Evolutionary conservation across 2,329 filamentous ascomycete genomes (phyloP).

Genomic region (Fusarium mexicanum): DNA sequence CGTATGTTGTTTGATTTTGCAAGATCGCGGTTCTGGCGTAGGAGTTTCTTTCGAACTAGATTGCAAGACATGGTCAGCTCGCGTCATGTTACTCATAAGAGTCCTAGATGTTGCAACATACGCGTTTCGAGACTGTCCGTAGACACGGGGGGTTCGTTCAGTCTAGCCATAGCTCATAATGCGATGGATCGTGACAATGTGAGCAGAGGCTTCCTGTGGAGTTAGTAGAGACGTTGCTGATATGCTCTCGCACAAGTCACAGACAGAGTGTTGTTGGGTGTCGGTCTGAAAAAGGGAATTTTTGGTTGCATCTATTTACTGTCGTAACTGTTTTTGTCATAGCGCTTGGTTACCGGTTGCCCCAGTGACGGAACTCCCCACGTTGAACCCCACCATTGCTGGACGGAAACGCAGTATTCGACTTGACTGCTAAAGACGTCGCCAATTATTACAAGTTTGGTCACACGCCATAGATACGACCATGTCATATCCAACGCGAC

Average conservation of each 20-base stretch:
- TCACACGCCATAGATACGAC: neutral
- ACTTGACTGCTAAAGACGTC: constrained; percentile 4
- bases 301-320: constrained; percentile 50
- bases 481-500: constrained; percentile 67
- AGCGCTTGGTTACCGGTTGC: constrained; percentile 45
- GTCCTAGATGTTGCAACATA: constrained; percentile 55
- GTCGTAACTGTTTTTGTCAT: constrained; percentile 40
- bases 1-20: constrained; percentile 82
- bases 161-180: constrained; percentile 75
- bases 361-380: constrained; percentile 39
- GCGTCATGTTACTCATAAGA: neutral
- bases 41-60: constrained; percentile 79
- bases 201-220: constrained; percentile 22
- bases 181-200: constrained; percentile 18
- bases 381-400: constrained; percentile 42
- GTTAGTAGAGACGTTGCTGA: constrained; percentile 20
- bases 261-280: constrained; percentile 36
- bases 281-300: constrained; percentile 40
- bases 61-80: constrained; percentile 31
- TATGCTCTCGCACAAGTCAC: constrained; percentile 26
- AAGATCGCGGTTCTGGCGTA: constrained; percentile 86
- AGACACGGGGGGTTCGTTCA: constrained; percentile 78
- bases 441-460: neutral
- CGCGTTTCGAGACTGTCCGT: constrained; percentile 76
- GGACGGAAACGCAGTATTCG: constrained; percentile 27